Base-by-base conservation (phyloP, 495 filamentous ascomycete genomes). In the Talaromyces liani region DNA sequence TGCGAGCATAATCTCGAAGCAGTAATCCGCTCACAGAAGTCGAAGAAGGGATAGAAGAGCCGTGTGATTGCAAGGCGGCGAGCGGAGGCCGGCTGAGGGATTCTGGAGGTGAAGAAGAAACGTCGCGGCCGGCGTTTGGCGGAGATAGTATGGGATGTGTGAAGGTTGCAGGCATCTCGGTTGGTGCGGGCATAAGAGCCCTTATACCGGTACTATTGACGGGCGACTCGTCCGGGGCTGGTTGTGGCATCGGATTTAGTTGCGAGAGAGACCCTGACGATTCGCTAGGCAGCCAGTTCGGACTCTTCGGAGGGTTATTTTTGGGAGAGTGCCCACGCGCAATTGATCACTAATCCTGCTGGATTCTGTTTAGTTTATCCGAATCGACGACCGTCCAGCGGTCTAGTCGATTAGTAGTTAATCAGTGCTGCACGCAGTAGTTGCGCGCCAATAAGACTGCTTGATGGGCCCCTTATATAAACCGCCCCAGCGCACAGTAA, bases 1-100 rank as follows among this genome's bases (percentile, higher is more conserved):
- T 69, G 60, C 68, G 67, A 62, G 72, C 76, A 79, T 79, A 77
- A 56, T 82, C 79, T 63, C 74, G 76, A 27, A 76, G 76, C 33
- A 79, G 74, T 10, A 75, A 74, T 16, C 76, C 71, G 62, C 73
- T 71, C 67, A 74, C 65, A 41, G 64, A 36, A 27, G 36, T 36
- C 31, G 25, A 18, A 53, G 60, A 54, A 10, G 60, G 54, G n/a
- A 29, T 47, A 14, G 45, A 33, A 47, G 62, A 20, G 62, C 31
- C 41, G 9, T 31, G 18, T n/a, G 53, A 53, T 51, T 62, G 34
- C 31, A 65, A 58, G 25, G 36, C 60, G 24, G 64, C 51, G 6
- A 56, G 29, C 25, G 45, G 22, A 6, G 47, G 58, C 51, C 59
- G 29, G 47, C 33, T 16, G 18, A 16, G 31, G 47, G 36, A 55